Percentiles rank a stretch among this genome's conserved stretches.
Evolutionary conservation across 768 basidiomycete genomes (phyloP).

Genomic region (Leccinum disarticulatum): DNA sequence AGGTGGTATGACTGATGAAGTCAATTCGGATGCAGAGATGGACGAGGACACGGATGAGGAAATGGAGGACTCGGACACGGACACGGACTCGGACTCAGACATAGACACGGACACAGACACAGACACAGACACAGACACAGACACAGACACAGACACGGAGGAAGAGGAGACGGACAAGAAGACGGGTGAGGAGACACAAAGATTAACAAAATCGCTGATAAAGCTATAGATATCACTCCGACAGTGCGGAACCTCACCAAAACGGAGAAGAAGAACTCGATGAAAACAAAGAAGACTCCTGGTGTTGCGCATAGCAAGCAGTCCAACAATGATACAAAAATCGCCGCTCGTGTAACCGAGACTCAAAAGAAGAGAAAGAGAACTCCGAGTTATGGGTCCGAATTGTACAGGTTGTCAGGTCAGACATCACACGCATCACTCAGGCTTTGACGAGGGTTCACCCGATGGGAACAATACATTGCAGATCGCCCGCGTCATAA

Average conservation of each 20-base stretch:
- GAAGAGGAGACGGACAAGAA: not conserved
- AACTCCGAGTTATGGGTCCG: conserved; percentile 35
- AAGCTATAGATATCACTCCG: not conserved
- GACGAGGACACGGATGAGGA: not conserved
- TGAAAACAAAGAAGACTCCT: not conserved
- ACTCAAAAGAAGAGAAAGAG: not conserved
- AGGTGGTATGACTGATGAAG: not conserved
- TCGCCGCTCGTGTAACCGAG: not conserved
- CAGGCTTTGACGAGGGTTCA: conserved; percentile 91
- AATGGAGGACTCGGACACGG: no score
- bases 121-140: no score
- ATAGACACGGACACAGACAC: no score
- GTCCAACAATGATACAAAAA: not conserved
- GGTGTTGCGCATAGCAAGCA: not conserved
- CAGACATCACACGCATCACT: conserved; percentile 9
- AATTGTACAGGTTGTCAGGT: not conserved
- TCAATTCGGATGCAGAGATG: not conserved
- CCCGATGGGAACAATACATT: conserved; percentile 93
- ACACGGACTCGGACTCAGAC: no score
- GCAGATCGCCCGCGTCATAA: conserved; percentile 78
- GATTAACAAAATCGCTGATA: not conserved
- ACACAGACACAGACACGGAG: not conserved
- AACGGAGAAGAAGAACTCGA: not conserved
- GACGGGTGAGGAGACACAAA: not conserved
- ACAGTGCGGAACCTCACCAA: not conserved